A percentile compares a stretch with the other conserved stretches of the same genome.
Conservation (phyloP, 1,284 basidiomycete species). For the Cryptococcus deneoformans region DNA sequence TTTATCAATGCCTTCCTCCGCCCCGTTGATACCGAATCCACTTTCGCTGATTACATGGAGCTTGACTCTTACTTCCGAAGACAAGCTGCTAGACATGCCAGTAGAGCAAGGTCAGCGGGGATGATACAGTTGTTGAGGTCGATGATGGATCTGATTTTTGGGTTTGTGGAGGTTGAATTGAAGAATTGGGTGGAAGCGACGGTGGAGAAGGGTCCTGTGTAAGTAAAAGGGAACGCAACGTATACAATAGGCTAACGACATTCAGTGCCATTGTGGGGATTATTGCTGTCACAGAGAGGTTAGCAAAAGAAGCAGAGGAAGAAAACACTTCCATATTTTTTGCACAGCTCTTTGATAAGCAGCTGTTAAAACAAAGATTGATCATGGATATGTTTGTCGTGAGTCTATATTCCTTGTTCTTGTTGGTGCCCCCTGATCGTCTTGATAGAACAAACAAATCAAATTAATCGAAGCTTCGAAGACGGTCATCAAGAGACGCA, state of each 20-base stretch:
- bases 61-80: conserved; percentile 92
- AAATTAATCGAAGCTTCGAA: conserved; percentile 88
- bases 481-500: conserved; percentile 68
- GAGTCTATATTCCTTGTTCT: conserved; percentile 41
- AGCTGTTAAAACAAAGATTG: conserved; percentile 69
- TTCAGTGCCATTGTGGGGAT: conserved; percentile 60
- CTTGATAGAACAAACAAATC: conserved; percentile 73
- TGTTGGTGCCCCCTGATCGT: not conserved
- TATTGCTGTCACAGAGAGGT: conserved; percentile 74
- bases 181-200: conserved; percentile 81
- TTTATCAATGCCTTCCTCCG: conserved; percentile 92
- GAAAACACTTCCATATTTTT: conserved; percentile 75
- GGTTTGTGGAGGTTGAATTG: conserved; percentile 80
- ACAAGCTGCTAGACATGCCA: conserved; percentile 70
- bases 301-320: conserved; percentile 67
- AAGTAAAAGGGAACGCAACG: conserved; percentile 40
- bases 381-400: conserved; percentile 76
- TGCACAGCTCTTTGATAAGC: conserved; percentile 70
- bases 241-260: not conserved
- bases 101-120: conserved; percentile 58
- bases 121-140: conserved; percentile 78
- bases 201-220: conserved; percentile 74
- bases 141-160: conserved; percentile 93
- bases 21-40: conserved; percentile 80
- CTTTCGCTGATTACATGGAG: conserved; percentile 94